A percentile compares a stretch with the other conserved stretches of the same genome.
Evolutionary conservation across 257 asterid genomes (phyloP).

Genomic region (Rehmannia glutinosa): DNA sequence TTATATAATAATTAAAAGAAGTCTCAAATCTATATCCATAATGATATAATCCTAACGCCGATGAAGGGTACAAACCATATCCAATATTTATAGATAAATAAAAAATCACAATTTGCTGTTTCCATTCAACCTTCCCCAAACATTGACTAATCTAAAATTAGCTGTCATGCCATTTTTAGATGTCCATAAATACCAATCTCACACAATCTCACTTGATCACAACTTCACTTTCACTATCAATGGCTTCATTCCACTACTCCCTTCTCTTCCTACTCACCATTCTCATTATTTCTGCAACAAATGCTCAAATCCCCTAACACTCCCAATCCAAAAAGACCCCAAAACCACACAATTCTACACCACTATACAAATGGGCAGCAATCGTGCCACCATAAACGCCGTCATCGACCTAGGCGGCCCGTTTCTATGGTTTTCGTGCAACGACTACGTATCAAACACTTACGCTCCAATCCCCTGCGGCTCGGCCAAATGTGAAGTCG

Average conservation of each 20-base stretch:
- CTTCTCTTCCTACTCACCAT: background rate
- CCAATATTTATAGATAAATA: too few species aligned
- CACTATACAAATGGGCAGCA: conserved; percentile 38
- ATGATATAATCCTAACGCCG: too few species aligned
- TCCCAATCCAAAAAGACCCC: conserved; percentile 34
- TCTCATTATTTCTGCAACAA: conserved; percentile 1
- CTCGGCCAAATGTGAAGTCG: conserved; percentile 22
- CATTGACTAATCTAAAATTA: conserved; percentile 10
- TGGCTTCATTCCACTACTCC: conserved; percentile 14
- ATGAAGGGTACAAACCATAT: too few species aligned
- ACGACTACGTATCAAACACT: conserved; percentile 25
- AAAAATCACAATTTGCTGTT: too few species aligned
- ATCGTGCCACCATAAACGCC: conserved; percentile 25
- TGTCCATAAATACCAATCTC: background rate
- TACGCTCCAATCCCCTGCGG: conserved; percentile 36
- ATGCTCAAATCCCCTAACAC: conserved; percentile 18
- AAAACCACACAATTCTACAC: conserved; percentile 37
- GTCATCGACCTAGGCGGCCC: conserved; percentile 39
- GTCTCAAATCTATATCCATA: too few species aligned
- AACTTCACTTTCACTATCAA: background rate
- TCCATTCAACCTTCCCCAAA: background rate
- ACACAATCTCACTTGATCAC: background rate
- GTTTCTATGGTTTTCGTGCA: conserved; percentile 37
- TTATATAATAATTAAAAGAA: too few species aligned
- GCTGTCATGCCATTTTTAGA: background rate